Evolutionary conservation across 208 protist species (phyloP), one percentile per base, ranked within the genome.

Genomic region (Leishmania turanica): DNA sequence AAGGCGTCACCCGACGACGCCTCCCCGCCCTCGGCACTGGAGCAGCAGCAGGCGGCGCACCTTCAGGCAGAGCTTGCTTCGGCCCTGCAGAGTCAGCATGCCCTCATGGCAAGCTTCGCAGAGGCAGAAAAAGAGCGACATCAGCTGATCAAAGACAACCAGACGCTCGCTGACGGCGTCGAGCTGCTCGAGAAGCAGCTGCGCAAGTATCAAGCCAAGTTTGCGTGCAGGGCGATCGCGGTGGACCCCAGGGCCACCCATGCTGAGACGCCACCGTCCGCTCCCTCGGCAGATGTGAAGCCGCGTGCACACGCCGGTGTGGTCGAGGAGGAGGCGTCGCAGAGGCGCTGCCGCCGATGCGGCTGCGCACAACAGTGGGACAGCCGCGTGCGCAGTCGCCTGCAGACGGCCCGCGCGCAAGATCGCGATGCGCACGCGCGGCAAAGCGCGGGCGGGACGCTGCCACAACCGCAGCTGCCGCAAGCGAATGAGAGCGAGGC

Each of bases 131-230:
- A 75, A 51, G 75, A 88, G 49, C 82, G 84, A 15, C 77, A 62
- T 54, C 69, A 79, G 72, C 74, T 90, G 1, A 68, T 87, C 15
- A 56, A 78, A 1, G 87, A 90, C 82, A 90, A 88, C 81, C 45
- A 81, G 58, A 76, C 80, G 51, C 82, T 90, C 34, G 87, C 87
- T 2, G 79, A 80, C n/a, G 87, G 84, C 24, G 74, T 84, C 42
- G 79, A 85, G 68, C 68, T 84, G 31, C 72, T 88, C 51, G 47
- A 82, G 40, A 60, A 75, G 77, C 78, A 85, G n/a, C 80, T 89
- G 31, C 60, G 72, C 21, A 82, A 82, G 34, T 31, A 47, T 31
- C 72, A 56, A 51, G 77, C 49, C 1, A 70, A 65, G 66, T 2
- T 34, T 1, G 40, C 34, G 19, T 64, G 27, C 60, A 47, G 71